Evolutionary conservation across 805 yeast species (phyloP), one percentile per base, ranked within the genome.

Genomic region (Schwanniomyces occidentalis): DNA sequence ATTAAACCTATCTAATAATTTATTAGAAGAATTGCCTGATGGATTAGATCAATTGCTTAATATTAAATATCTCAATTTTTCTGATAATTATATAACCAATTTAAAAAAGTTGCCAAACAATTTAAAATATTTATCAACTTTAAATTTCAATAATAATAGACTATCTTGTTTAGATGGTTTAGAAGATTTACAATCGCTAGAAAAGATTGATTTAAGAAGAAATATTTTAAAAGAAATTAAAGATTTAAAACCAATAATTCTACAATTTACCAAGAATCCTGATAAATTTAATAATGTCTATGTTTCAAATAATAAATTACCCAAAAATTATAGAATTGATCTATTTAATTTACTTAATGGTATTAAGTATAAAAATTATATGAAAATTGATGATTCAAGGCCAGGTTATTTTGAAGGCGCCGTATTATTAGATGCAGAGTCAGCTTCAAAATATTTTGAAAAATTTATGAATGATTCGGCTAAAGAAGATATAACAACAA

Each of bases 401-500:
- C 83, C 84, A 0, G 82, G 83, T 1, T 75, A 78, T 36, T 75
- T 78, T 55, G 84, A 78, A 54, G 66, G 75, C 14, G 72, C 82
- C 20, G 50, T 77, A 46, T 54, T 78, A 18, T 58, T 77, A 33
- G 82, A 76, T 42, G 59, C 70, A 2, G 77, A 72, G 41, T 61
- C 63, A 16, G 74, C 80, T 1, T 59, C 63, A 34, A 54, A 65
- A 45, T 60, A 59, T 26, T 60, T 74, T 35, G 69, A 69, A 38
- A 67, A 63, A 35, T 73, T 45, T 41, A 57, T 58, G 4, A 26
- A 26, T 12, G 30, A 27, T 27, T 6, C 16, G 6, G 12, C 30
- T 17, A 15, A 16, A 19, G 20, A 30, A 24, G 24, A 18, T 18
- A 15, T 30, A 18, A 17, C 27, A 9, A 20, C 13, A 10, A 16